Evolutionary conservation across 2,329 filamentous ascomycete species (phyloP), one percentile per base, ranked within the genome.

Genomic region (Fusarium lateritium): DNA sequence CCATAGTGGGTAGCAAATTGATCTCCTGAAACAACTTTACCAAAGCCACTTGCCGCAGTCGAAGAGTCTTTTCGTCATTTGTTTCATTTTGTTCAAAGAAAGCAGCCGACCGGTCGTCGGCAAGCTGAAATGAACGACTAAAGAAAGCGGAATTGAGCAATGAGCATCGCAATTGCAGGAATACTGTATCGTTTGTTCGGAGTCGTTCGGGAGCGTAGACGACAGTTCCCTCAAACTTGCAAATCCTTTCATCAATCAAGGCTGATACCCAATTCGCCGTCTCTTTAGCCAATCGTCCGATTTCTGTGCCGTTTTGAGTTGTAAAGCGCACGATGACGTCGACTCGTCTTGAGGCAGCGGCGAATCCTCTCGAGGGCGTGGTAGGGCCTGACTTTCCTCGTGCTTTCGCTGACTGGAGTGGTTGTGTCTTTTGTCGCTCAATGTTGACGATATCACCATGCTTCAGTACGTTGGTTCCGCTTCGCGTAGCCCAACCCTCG

Each of bases 271-370:
- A 99, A 62, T 90, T 89, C 6, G 96, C 94, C 7, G 89, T 90
- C 34, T 98, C 94, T 73, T 94, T 95, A 28, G 94, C 91, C 38
- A 99, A 79, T 62, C 96, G 87, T 6, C 96, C 96, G 47, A 99
- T 87, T 77, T 99, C 96, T 56, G 91, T 89, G 1, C 94, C 94
- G 52, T 82, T 86, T 11, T 84, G 79, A 74, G 94, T 97, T 1
- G 92, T 97, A 75, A 99, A 98, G 2, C 96, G 90, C 26, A 98
- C 97, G 63, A 99, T 87, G 7, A 97, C 89, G 81, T 99, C 96
- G 21, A 90, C 86, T 47, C 92, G 89, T 73, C 89, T 89, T 38
- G 89, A 87, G 1, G 85, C 82, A n/a, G 85, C 83, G 13, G 84
- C 82, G 51, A 80, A 83, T 7, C 81, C 74, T 34, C 81, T 79